Base-by-base conservation (phyloP, 2,329 filamentous ascomycete species). In the Leptographium radiaticola region DNA sequence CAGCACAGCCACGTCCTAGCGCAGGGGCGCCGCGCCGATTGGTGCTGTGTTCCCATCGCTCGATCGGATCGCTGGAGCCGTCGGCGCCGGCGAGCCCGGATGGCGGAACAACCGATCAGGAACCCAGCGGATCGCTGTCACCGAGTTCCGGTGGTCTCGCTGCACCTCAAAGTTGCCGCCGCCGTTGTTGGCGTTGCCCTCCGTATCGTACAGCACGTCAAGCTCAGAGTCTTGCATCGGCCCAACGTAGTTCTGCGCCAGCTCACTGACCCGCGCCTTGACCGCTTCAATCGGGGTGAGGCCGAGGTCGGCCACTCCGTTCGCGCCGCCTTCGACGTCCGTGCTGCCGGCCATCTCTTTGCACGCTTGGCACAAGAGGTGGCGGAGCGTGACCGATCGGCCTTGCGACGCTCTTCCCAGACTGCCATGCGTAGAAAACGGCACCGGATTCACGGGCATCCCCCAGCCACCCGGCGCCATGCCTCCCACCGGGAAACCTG, bases 171-270 rank as follows among this genome's bases (percentile, higher is more conserved):
- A 94, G 31, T 79, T 84, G n/a, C 93, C 93, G 46, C 91, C 91
- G 47, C 93, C 93, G 62, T 97, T 97, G 56, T 84, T 81, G 2
- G 73, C 66, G 62, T 86, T 94, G 55, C 93, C 93, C 65, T 95
- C 88, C 0, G 91, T 95, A 62, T 97, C 91, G 66, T 87, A 93
- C 55, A 94, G 84, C 55, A 87, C 82, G 42, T 91, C 75, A 61
- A 97, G 75, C 62, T 96, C 90, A 31, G 75, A 63, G 73, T 81
- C 67, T 59, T 74, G 66, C 73, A 80, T 61, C 4, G 74, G 74
- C 10, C 47, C 52, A 10, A 55, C n/a, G 18, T 47, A 50, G 11
- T 16, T 40, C 10, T 43, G 39, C 2, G 56, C 55, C n/a, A 77
- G 70, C 38, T 71, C 71, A 53, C 83, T 81, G 34, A 87, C 74